Evolutionary conservation across 164 flowering plant species (phyloP).

Genomic region (Aristolochia californica): DNA sequence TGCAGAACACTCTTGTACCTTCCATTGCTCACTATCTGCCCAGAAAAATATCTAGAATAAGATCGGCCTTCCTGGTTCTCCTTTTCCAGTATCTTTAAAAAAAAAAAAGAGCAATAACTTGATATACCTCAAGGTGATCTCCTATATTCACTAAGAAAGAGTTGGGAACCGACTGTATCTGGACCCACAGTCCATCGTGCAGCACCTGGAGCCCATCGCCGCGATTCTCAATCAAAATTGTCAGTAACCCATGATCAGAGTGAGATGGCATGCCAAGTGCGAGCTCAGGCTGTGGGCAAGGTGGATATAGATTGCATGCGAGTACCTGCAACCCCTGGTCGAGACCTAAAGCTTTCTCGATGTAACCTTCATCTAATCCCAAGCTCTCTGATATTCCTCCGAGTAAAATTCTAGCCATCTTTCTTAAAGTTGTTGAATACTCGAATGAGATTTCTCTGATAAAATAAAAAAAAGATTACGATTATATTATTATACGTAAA

Average conservation of each 20-base stretch:
- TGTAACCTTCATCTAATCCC: conserved; percentile 7
- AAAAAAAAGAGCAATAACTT: too few relatives aligned
- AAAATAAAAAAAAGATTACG: not conserved
- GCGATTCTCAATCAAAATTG: conserved; percentile 32
- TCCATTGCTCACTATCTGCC: conserved; percentile 3
- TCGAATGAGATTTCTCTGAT: not conserved
- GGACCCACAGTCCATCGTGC: conserved; percentile 37
- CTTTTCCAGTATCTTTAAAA: not conserved
- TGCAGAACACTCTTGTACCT: conserved; percentile 1
- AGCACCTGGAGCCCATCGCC: conserved; percentile 40
- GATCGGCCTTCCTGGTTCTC: not conserved
- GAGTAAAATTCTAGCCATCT: conserved; percentile 18
- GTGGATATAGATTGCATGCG: conserved; percentile 27
- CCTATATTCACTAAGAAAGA: conserved; percentile 36
- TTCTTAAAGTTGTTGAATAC: conserved; percentile 10
- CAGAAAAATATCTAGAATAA: not conserved
- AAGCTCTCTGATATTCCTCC: conserved; percentile 31
- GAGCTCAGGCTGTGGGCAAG: conserved; percentile 51
- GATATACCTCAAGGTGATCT: conserved; percentile 43
- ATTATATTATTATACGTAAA: not conserved
- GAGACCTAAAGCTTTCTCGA: conserved; percentile 21
- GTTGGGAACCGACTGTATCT: conserved; percentile 23
- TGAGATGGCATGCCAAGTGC: conserved; percentile 45
- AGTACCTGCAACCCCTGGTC: conserved; percentile 31
- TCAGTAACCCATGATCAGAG: conserved; percentile 41